A percentile compares a stretch with the other conserved stretches of the same genome.
These are phyloP conservation scores for Luvunga scandens DNA, from an alignment of 345 rosid genomes.

Conservation along the genomic window DNA sequence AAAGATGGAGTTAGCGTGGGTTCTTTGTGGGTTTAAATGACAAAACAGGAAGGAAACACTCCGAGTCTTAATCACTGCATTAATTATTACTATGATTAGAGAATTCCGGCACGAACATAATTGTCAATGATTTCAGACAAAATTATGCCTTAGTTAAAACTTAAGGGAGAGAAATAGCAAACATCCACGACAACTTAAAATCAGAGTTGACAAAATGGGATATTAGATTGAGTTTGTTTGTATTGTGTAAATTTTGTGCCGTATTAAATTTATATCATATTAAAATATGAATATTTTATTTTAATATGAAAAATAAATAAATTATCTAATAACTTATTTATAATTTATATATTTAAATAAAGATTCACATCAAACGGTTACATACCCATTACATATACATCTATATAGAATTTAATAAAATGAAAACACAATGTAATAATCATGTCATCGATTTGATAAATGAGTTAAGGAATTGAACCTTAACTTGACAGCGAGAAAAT, in stretches of 20 bases:
- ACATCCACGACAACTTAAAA: neutral
- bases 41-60: neutral
- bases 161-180: neutral
- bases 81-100: neutral
- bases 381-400: too few relatives aligned
- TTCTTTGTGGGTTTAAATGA: neutral
- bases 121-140: neutral
- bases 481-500: fast-evolving
- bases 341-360: too few relatives aligned
- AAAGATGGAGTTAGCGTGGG: neutral
- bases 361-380: too few relatives aligned
- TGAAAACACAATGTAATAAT: too few relatives aligned
- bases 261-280: too few relatives aligned
- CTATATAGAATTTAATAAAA: too few relatives aligned
- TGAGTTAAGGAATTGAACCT: fast-evolving
- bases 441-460: too few relatives aligned
- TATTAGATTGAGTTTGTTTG: fast-evolving
- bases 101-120: neutral
- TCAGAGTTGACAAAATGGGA: too few relatives aligned
- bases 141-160: neutral
- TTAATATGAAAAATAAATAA: too few relatives aligned
- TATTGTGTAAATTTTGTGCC: too few relatives aligned
- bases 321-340: too few relatives aligned
- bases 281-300: too few relatives aligned
- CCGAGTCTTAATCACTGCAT: neutral